Base-by-base conservation (phyloP, 2,329 filamentous ascomycete genomes). In the Pestalotiopsis sp. region DNA sequence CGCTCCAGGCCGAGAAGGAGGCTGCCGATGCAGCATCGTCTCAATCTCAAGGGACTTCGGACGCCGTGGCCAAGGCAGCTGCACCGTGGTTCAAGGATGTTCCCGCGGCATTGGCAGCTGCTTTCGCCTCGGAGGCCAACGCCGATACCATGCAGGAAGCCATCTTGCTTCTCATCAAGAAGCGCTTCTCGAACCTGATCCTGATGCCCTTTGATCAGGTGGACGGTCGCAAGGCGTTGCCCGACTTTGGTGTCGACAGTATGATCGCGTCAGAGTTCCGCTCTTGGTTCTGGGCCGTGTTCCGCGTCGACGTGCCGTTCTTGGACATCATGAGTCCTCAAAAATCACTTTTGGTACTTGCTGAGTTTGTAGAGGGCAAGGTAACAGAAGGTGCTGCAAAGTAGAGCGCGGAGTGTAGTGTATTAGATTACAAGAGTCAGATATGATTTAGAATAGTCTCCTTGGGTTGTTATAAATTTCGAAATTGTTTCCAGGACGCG, bases 221-320 rank as follows among this genome's bases (percentile, higher is more conserved):
- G 7, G 72, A 74, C 14, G 41, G 68, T 0, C 2, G 23, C 1
- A 71, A 65, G 9, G 25, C 73, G 0, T 70, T 80, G 9, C 69
- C 70, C 4, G 40, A 65, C 1, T 77, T 77, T 38, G 78, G 78
- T 1, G 52, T 80, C 1, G 79, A 81, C 66, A 79, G 77, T 64
- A 80, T 81, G 79, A 73, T 80, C n/a, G 79, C 74, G 0, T 70
- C 79, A 0, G 79, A 81, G 68, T 73, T 81, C 38, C 72, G 79
- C 7, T 77, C 75, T 1, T 79, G 78, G 76, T 72, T 80, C 52
- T 81, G 74, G 68, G 67, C 68, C 17, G 67, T 72, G 5, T 78
- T 80, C 49, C 71, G 73, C 31, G 70, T 81, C 0, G 77, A 81
- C 58, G 67, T 81, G 5, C 73, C 78, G 0, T 80, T 80, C 52